Base-by-base conservation (phyloP, 1,139 yeast species). In the Yamadazyma atmosphaerica region DNA sequence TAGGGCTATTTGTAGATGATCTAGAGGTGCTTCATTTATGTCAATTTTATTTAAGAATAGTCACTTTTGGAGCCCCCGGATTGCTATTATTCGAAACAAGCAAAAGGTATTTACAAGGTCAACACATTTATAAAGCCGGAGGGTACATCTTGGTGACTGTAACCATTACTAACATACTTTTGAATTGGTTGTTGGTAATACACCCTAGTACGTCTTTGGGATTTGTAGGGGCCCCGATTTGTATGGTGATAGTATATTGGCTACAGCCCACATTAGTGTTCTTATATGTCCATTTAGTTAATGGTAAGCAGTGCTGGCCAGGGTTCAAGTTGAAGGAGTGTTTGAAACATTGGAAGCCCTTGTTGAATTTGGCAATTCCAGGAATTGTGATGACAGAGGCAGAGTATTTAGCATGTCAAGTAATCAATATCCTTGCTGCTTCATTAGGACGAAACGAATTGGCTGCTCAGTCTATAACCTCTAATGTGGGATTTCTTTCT, bases 301-400 rank as follows among this genome's bases (percentile, higher is more conserved):
- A 61, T 44, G 94, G 90, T 2, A 63, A 65, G 43, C 70, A 82
- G 55, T 84, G 92, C 57, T 84, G 89, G 92, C 73, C 70, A 26
- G 86, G 86, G 1, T 54, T 81, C 18, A 58, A 65, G 27, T 50
- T 71, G 8, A 44, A 50, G 12, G 43, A 46, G 28, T 71, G 74
- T 10, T 68, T 72, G 39, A 54, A 61, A 32, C 73, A 79, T 49
- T 80, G 88, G 89, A 52, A 61, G 10, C 74, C 81, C 19, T 79
- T 85, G 73, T 62, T 82, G 43, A 62, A 62, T 36, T 68, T 86
- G 40, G 92, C 94, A 1, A 46, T 84, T 13, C 88, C 92, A 0
- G 95, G 95, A 4, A 78, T 85, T 3, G 59, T 86, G 24, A 86
- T 86, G 92, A 82, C 86, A 12, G 81, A 83, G 50, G 85, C 94